Evolutionary conservation across 2,329 filamentous ascomycete genomes (phyloP).

Genomic region (Diaporthe sp.): DNA sequence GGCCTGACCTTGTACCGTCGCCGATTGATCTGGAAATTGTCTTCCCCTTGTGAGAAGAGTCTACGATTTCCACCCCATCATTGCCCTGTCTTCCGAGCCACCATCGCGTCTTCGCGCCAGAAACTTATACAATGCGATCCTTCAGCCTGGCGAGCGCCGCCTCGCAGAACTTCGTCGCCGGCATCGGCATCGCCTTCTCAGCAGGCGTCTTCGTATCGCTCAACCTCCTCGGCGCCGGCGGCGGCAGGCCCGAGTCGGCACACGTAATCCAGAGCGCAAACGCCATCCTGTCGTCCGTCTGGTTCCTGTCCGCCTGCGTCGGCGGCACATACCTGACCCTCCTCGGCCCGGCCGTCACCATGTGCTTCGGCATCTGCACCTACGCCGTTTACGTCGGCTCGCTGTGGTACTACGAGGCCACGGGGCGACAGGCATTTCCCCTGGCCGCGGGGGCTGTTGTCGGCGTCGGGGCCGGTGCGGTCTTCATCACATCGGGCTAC

Average conservation of each 20-base stretch:
- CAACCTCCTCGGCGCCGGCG: neutral
- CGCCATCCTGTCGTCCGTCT: neutral
- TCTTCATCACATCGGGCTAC: neutral
- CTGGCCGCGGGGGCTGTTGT: neutral
- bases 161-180: neutral
- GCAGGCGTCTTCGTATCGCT: neutral
- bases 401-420: constrained; percentile 15
- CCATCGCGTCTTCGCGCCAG: no score
- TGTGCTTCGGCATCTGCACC: constrained; percentile 1
- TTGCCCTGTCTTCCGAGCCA: neutral
- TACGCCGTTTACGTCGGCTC: constrained; percentile 10
- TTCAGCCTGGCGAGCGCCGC: neutral
- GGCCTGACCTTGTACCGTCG: neutral
- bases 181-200: neutral
- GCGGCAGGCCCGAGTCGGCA: neutral
- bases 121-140: neutral
- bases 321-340: neutral
- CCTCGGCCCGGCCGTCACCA: neutral
- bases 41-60: neutral
- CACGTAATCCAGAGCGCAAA: constrained; percentile 3
- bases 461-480: neutral
- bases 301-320: neutral
- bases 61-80: neutral
- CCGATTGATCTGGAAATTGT: neutral
- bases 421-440: constrained; percentile 4